Percentiles rank a stretch among this genome's conserved stretches.
phyloP scores from a whole-genome alignment of 208 protist genomes.

The Leishmania guyanensis region DNA sequence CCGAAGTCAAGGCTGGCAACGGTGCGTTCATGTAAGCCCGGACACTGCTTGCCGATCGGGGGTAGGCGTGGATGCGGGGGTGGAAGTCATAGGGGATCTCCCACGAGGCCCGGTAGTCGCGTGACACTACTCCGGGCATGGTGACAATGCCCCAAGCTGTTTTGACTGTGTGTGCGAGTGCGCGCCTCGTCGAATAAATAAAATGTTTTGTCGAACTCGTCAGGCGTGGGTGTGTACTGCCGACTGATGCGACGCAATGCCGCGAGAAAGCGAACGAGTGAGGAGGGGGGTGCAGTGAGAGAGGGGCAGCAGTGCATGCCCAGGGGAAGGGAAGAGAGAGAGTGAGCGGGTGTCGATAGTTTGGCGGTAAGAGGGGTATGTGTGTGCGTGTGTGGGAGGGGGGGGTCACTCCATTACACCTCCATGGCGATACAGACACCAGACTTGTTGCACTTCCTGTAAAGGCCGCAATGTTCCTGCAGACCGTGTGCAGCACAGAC shows the following conservation, averaged over 20 bases:
- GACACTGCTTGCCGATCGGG: constrained; percentile 24
- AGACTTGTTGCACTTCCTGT: neutral
- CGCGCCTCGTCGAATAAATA: neutral
- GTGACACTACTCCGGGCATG: constrained; percentile 5
- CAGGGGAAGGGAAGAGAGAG: neutral
- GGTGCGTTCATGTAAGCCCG: constrained; percentile 20
- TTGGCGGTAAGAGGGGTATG: no score
- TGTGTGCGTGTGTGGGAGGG: neutral
- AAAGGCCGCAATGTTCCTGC: neutral
- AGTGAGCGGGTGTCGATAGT: neutral
- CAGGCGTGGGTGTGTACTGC: no score
- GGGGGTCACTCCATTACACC: neutral
- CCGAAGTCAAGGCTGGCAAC: neutral
- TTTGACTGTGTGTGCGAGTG: neutral
- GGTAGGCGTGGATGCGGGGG: constrained; percentile 45
- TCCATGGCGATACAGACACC: neutral
- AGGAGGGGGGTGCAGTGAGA: no score
- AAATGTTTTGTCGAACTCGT: neutral
- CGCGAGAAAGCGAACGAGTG: neutral
- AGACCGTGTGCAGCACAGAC: neutral
- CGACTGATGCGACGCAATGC: neutral
- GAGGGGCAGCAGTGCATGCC: no score
- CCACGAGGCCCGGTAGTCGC: constrained; percentile 45
- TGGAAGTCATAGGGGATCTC: constrained; percentile 54
- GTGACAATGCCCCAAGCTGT: neutral